Evolutionary conservation across 1,139 yeast genomes (phyloP).

Genomic region (Meyerozyma guilliermondii): DNA sequence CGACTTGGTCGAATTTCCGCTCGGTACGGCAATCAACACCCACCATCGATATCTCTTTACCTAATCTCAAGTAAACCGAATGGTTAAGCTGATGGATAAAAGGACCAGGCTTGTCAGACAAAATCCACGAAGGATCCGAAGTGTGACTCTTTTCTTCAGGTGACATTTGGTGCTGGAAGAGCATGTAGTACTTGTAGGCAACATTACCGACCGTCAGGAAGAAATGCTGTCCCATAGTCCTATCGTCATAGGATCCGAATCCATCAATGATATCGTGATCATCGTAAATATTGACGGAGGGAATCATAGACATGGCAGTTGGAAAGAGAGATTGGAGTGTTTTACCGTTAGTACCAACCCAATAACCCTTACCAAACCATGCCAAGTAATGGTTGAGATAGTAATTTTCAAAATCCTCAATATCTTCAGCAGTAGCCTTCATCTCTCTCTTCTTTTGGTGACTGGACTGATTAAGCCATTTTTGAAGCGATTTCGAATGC

Average conservation of each 20-base stretch:
- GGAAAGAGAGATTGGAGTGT: constrained; percentile 70
- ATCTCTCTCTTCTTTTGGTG: constrained; percentile 38
- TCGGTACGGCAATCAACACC: constrained; percentile 95
- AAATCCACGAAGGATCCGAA: constrained; percentile 56
- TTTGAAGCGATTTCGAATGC: constrained; percentile 46
- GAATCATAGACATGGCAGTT: constrained; percentile 73
- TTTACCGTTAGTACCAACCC: constrained; percentile 64
- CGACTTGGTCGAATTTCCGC: constrained; percentile 57
- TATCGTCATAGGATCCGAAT: constrained; percentile 78
- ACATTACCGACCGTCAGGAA: constrained; percentile 67
- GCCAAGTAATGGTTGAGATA: constrained; percentile 69
- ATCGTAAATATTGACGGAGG: constrained; percentile 79
- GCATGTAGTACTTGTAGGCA: constrained; percentile 82
- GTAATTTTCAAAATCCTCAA: constrained; percentile 52
- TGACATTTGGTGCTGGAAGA: constrained; percentile 81
- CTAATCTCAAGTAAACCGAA: constrained; percentile 68
- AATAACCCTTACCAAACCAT: constrained; percentile 89
- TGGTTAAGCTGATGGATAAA: constrained; percentile 61
- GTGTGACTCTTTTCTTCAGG: constrained; percentile 34
- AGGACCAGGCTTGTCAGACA: constrained; percentile 52
- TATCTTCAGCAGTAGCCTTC: constrained; percentile 43
- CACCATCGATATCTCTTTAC: constrained; percentile 62
- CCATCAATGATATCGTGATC: constrained; percentile 96
- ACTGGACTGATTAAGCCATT: constrained; percentile 59
- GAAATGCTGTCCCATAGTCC: constrained; percentile 66